A percentile compares a stretch with the other conserved stretches of the same genome.
Evolutionary conservation across 441 rosid genomes (phyloP).

Genomic region (Dalechampia spathulata): DNA sequence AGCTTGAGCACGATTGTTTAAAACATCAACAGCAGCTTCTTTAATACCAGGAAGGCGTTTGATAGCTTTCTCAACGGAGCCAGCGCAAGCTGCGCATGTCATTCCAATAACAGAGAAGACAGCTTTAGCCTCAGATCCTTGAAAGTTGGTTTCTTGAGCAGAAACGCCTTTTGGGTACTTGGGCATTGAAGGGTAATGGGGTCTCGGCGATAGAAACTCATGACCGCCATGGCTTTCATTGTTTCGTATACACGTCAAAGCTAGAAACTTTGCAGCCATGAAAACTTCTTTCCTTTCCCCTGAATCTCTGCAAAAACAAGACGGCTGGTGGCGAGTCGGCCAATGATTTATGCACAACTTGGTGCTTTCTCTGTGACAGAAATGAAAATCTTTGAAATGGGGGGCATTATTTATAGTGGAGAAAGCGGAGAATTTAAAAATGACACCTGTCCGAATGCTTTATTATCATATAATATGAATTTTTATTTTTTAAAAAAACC

Average conservation of each 20-base stretch:
- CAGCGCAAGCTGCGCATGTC: constrained; percentile 83
- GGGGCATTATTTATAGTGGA: too few relatives aligned
- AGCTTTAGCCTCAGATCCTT: constrained; percentile 39
- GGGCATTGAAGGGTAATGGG: constrained; percentile 60
- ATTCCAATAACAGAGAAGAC: constrained; percentile 52
- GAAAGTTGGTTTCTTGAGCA: constrained; percentile 20
- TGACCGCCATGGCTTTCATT: constrained; percentile 25
- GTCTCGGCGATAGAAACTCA: constrained; percentile 38
- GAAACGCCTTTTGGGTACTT: constrained; percentile 54
- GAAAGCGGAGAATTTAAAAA: too few relatives aligned
- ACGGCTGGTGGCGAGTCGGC: too few relatives aligned
- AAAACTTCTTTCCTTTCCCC: too few relatives aligned
- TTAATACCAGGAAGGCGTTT: constrained; percentile 65
- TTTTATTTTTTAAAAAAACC: too few relatives aligned
- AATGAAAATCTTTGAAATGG: too few relatives aligned
- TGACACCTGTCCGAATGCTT: too few relatives aligned
- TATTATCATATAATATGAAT: too few relatives aligned
- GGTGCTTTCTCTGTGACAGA: too few relatives aligned
- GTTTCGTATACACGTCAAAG: constrained; percentile 57
- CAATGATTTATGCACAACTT: too few relatives aligned
- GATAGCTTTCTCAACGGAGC: constrained; percentile 72
- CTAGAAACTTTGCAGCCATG: constrained; percentile 68
- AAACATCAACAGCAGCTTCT: constrained; percentile 63
- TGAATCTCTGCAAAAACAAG: too few relatives aligned
- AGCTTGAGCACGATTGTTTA: constrained; percentile 60